Percentiles rank a stretch among this genome's conserved stretches.
Conservation (phyloP, 192 early-diverging fungal genomes). For the Backusella westeae region DNA sequence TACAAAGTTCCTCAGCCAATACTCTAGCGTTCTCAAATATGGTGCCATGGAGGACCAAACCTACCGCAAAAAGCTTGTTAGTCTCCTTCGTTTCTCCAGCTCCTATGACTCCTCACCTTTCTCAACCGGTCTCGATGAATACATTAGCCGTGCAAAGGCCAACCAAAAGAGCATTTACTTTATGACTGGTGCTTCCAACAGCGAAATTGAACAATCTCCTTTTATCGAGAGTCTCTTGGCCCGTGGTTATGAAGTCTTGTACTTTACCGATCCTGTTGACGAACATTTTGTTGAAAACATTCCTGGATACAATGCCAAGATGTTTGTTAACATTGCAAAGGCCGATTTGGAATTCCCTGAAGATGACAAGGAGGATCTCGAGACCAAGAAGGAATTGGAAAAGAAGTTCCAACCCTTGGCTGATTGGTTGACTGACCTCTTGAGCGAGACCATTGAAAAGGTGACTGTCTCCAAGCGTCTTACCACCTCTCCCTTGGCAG, state of each 20-base stretch:
- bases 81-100: constrained; percentile 80
- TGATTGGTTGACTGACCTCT: constrained; percentile 52
- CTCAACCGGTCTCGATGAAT: constrained; percentile 65
- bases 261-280: constrained; percentile 73
- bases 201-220: constrained; percentile 79
- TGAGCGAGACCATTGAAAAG: constrained; percentile 53
- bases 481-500: constrained; percentile 73
- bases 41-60: constrained; percentile 84
- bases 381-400: constrained; percentile 49
- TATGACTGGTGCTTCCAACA: constrained; percentile 68
- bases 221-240: constrained; percentile 88
- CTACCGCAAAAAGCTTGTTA: constrained; percentile 71
- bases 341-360: constrained; percentile 66
- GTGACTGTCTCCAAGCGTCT: constrained; percentile 71
- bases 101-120: constrained; percentile 48
- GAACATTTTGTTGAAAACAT: constrained; percentile 77
- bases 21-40: constrained; percentile 76
- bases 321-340: constrained; percentile 72
- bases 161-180: constrained; percentile 91
- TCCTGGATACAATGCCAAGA: constrained; percentile 71
- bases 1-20: constrained; percentile 69
- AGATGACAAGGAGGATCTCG: constrained; percentile 45
- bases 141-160: constrained; percentile 86
- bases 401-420: constrained; percentile 50
- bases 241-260: constrained; percentile 88